Percentiles rank a stretch among this genome's conserved stretches.
Evolutionary conservation across 148 eudicot genomes (phyloP).

Genomic region (Cornus kousa): DNA sequence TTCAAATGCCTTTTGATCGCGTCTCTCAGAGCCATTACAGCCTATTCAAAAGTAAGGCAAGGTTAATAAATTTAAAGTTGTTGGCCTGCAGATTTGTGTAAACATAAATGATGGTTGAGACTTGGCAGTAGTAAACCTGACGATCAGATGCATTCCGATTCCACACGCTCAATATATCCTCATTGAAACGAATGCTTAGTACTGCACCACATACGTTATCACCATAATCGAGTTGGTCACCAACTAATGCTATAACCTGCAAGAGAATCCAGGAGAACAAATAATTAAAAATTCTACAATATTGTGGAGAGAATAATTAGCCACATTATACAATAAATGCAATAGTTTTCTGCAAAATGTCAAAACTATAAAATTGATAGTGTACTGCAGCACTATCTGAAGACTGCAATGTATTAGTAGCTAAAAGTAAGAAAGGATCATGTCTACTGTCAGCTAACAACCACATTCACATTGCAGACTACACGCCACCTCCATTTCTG

Average conservation of each 20-base stretch:
- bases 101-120: background rate
- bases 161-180: constrained; percentile 95
- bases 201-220: constrained; percentile 91
- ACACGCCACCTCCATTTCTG: background rate
- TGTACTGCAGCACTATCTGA: background rate
- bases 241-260: constrained; percentile 86
- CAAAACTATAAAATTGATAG: background rate
- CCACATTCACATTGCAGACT: background rate
- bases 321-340: background rate
- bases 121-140: constrained; percentile 45
- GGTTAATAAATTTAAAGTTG: background rate
- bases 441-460: background rate
- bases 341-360: background rate
- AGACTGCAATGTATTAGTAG: background rate
- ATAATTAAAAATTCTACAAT: background rate
- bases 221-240: constrained; percentile 89
- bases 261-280: background rate
- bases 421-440: background rate
- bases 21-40: constrained; percentile 88
- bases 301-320: background rate
- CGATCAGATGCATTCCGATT: constrained; percentile 88
- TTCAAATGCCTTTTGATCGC: constrained; percentile 86
- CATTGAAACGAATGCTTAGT: constrained; percentile 79
- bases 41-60: constrained; percentile 34
- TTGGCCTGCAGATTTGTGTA: background rate